Evolutionary conservation across 139 green algal genomes (phyloP), one percentile per base, ranked within the genome.

Genomic region (Picochlorum sp.): DNA sequence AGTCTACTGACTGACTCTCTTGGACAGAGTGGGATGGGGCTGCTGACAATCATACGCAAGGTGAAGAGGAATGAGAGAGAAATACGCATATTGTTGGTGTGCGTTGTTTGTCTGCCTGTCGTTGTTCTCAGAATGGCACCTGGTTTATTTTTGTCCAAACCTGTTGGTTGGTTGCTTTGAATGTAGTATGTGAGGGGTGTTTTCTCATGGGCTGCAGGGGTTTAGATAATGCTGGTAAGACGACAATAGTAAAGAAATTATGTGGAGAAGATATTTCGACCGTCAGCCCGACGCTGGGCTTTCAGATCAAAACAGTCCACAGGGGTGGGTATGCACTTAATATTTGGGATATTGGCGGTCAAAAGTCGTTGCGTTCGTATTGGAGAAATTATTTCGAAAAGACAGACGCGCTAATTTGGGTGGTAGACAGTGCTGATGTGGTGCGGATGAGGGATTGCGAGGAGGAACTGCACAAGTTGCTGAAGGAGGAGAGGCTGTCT

Each of bases 331-430:
- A 85, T 72, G 79, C 79, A 50, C 81, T 98, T 3, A 98, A 97
- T 78, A 90, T 99, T 34, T 99, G 93, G 93, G 93, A 99, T 63
- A 88, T 99, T 18, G 93, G 93, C 9, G 93, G 93, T 3, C 93
- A 99, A 73, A 90, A 88, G 51, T 95, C 81, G 4, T 78, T 99
- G 67, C 80, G 93, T 0, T 76, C 85, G 2, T 99, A 97, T 77
- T 99, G 93, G 93, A 79, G 88, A 41, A 99, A 98, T 75, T 98
- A 99, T 76, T 98, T 90, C 56, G 93, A 97, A 71, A 77, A 86
- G 57, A 98, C 93, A 1, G 93, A 98, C 68, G 93, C 82, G 6
- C 60, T 98, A 41, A 81, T 98, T 9, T 98, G 92, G 93, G 93
- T 98, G 55, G 80, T 97, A 21, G 89, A 96, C 67, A 85, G 71